These are phyloP conservation scores for Globisporangium radiosum DNA, from an alignment of 352 stramenopile genomes.

Conservation along the genomic window DNA sequence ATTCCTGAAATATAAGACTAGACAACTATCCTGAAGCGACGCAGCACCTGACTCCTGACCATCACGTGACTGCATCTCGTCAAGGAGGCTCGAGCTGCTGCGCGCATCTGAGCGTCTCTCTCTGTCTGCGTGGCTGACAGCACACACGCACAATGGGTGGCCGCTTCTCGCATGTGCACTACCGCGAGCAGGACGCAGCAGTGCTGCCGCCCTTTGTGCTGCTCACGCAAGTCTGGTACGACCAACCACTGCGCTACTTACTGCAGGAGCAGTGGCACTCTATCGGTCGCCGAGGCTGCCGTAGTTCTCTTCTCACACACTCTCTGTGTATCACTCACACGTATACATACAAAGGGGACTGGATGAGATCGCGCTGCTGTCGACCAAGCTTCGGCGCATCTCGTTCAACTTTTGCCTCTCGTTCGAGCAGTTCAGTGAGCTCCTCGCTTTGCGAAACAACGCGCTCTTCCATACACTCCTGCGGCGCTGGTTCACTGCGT, in stretches of 20 bases:
- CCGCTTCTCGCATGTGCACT: slow-evolving; percentile 70
- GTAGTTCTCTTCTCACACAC: neutral
- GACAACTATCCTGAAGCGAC: too few relatives aligned
- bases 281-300: neutral
- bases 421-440: slow-evolving; percentile 53
- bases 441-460: slow-evolving; percentile 51
- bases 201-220: slow-evolving; percentile 55
- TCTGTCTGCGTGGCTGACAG: neutral
- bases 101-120: neutral
- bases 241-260: too few relatives aligned
- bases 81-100: too few relatives aligned
- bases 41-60: too few relatives aligned
- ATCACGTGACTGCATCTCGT: too few relatives aligned
- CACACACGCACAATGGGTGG: slow-evolving; percentile 42
- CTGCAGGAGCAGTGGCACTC: too few relatives aligned
- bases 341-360: slow-evolving; percentile 23
- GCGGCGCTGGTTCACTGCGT: slow-evolving; percentile 49
- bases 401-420: slow-evolving; percentile 80
- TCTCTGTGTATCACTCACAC: neutral
- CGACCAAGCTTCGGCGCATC: slow-evolving; percentile 35
- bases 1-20: too few relatives aligned
- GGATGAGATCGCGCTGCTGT: slow-evolving; percentile 53
- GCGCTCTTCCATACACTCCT: slow-evolving; percentile 50
- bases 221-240: slow-evolving; percentile 61
- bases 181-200: slow-evolving; percentile 58